Evolutionary conservation across 352 stramenopile genomes (phyloP).

Genomic region (Pythium guiyangense): DNA sequence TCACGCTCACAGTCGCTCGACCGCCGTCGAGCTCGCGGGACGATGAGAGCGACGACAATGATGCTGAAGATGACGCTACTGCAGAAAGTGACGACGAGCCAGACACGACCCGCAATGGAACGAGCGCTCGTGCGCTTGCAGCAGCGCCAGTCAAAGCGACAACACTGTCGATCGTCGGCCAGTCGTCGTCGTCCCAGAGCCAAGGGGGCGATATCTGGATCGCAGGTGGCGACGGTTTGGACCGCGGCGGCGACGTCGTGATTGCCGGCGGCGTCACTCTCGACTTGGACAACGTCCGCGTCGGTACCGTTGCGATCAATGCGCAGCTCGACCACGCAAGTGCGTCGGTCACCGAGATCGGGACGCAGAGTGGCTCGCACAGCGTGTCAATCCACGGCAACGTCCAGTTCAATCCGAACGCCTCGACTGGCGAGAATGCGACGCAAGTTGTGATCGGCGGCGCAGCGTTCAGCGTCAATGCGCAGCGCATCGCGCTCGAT

Average conservation of each 20-base stretch:
- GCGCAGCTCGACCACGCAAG: conserved; percentile 32
- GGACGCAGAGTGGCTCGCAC: conserved; percentile 42
- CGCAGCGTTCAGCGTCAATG: conserved; percentile 27
- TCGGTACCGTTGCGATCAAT: conserved; percentile 55
- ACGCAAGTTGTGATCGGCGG: conserved; percentile 45
- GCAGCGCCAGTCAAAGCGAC: conserved; percentile 20
- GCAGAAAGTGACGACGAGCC: not conserved
- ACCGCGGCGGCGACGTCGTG: conserved; percentile 39
- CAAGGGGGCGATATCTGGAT: conserved; percentile 53
- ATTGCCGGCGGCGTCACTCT: conserved; percentile 37
- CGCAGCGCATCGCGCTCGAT: conserved; percentile 41
- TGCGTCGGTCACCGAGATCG: conserved; percentile 56
- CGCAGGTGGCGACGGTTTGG: conserved; percentile 39
- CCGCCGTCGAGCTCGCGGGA: not conserved
- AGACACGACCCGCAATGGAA: not conserved
- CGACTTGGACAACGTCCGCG: conserved; percentile 17
- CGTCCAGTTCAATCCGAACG: conserved; percentile 49
- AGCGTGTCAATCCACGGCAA: conserved; percentile 49
- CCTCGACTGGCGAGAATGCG: conserved; percentile 23
- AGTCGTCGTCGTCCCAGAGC: conserved; percentile 39
- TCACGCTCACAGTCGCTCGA: conserved; percentile 13
- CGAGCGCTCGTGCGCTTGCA: conserved; percentile 7
- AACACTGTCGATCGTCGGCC: conserved; percentile 44
- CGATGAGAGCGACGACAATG: conserved; percentile 1
- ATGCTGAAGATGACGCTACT: conserved; percentile 4